Conservation (phyloP, 495 filamentous ascomycete genomes). For the Xylaria scruposa region DNA sequence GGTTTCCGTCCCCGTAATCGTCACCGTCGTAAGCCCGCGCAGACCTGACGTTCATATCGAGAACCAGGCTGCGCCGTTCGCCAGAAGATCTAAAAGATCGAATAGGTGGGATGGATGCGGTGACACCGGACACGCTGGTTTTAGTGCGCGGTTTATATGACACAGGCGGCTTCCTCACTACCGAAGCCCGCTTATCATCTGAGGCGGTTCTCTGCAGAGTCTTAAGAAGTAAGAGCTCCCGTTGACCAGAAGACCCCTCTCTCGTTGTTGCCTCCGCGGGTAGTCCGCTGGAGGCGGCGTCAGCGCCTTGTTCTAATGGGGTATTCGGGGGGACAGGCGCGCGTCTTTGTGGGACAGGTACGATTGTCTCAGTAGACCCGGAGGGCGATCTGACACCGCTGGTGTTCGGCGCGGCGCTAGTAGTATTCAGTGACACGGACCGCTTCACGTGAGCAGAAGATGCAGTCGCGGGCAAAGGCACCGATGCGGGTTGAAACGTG, state of each 20-base stretch:
- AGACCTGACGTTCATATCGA: constrained; percentile 53
- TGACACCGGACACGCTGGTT: constrained; percentile 36
- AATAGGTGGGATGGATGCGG: constrained; percentile 54
- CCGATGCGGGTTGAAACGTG: constrained; percentile 41
- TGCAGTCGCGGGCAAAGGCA: constrained; percentile 30
- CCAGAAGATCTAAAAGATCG: constrained; percentile 58
- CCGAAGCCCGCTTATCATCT: constrained; percentile 48
- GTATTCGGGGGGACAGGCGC: constrained; percentile 32
- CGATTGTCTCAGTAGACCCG: constrained; percentile 33
- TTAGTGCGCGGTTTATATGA: constrained; percentile 48
- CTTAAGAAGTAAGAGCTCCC: constrained; percentile 48
- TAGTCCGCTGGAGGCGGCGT: constrained; percentile 20
- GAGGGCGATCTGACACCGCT: constrained; percentile 34
- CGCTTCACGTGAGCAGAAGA: constrained; percentile 44
- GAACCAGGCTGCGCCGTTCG: constrained; percentile 53
- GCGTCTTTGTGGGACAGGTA: constrained; percentile 32
- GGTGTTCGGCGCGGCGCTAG: constrained; percentile 33
- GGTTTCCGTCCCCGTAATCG: constrained; percentile 47
- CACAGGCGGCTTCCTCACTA: constrained; percentile 49
- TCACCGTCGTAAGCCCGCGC: constrained; percentile 45
- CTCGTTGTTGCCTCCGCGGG: constrained; percentile 19
- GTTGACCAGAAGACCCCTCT: constrained; percentile 45
- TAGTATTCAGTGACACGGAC: constrained; percentile 49
- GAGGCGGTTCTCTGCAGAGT: constrained; percentile 38
- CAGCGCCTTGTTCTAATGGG: constrained; percentile 8